Conservation (phyloP, 2,329 filamentous ascomycete species). For the Fusarium continuum region DNA sequence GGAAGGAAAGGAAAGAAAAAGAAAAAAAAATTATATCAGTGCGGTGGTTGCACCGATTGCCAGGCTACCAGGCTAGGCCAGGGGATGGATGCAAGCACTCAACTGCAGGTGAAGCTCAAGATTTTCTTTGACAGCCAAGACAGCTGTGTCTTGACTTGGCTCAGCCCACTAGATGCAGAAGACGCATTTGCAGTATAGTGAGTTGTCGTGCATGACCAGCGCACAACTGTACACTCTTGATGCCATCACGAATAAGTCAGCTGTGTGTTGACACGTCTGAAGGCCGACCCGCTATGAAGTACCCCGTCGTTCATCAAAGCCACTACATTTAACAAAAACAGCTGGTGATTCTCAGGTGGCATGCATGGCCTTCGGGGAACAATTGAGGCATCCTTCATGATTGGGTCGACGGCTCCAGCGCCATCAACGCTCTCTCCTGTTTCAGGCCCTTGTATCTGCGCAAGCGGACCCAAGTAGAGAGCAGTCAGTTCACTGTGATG, state of each 20-base stretch:
- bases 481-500: constrained; percentile 2
- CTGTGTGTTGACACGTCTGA: background rate
- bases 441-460: constrained; percentile 39
- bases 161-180: constrained; percentile 29
- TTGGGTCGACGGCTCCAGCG: constrained; percentile 24
- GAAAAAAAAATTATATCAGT: constrained; percentile 22
- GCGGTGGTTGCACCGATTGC: constrained; percentile 26
- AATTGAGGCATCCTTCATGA: constrained; percentile 28
- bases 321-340: background rate
- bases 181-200: constrained; percentile 25
- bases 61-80: no score
- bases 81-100: constrained; percentile 38
- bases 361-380: constrained; percentile 25
- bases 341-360: no score
- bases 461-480: constrained; percentile 26
- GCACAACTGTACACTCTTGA: constrained; percentile 3
- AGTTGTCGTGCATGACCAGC: constrained; percentile 36
- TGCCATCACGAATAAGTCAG: background rate
- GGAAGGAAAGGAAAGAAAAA: no score
- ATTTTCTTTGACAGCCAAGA: constrained; percentile 25
- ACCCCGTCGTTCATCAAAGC: background rate
- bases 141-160: no score
- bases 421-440: constrained; percentile 35
- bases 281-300: background rate
- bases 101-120: constrained; percentile 23